A percentile compares a stretch with the other conserved stretches of the same genome.
Evolutionary conservation across 2,329 filamentous ascomycete genomes (phyloP).

Genomic region (Coleophoma cylindrospora): DNA sequence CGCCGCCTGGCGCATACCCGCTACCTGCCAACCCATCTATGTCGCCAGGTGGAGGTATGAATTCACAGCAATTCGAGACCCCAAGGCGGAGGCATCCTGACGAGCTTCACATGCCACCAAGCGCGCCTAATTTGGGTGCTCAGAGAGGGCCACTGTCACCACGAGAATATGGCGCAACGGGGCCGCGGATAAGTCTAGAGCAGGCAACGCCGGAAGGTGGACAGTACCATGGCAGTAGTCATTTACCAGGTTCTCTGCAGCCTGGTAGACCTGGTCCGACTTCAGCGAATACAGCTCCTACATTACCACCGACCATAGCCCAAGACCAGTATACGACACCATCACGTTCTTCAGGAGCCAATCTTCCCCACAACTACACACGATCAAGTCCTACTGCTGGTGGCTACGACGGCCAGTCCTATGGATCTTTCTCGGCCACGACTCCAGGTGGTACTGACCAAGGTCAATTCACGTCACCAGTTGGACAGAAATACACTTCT

Average conservation of each 20-base stretch:
- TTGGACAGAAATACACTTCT: constrained; percentile 48
- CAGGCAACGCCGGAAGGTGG: constrained; percentile 43
- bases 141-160: constrained; percentile 26
- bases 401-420: constrained; percentile 46
- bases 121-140: constrained; percentile 25
- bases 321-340: constrained; percentile 57
- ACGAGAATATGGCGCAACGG: constrained; percentile 40
- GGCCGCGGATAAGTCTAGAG: constrained; percentile 53
- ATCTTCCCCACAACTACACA: constrained; percentile 70
- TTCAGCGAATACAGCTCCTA: constrained; percentile 52
- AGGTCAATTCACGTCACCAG: constrained; percentile 56
- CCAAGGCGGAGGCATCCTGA: constrained; percentile 47
- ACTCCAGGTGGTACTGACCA: constrained; percentile 56
- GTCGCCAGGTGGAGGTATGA: constrained; percentile 28
- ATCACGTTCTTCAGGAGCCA: constrained; percentile 61
- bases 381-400: constrained; percentile 70
- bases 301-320: constrained; percentile 44
- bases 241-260: constrained; percentile 57
- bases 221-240: constrained; percentile 38
- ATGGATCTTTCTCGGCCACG: constrained; percentile 53
- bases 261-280: constrained; percentile 48
- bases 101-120: constrained; percentile 47
- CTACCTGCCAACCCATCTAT: constrained; percentile 9
- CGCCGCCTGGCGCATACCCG: constrained; percentile 20
- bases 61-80: constrained; percentile 41